phyloP scores from a whole-genome alignment of 176 grass and related monocot species.

The Sorghum bicolor region DNA sequence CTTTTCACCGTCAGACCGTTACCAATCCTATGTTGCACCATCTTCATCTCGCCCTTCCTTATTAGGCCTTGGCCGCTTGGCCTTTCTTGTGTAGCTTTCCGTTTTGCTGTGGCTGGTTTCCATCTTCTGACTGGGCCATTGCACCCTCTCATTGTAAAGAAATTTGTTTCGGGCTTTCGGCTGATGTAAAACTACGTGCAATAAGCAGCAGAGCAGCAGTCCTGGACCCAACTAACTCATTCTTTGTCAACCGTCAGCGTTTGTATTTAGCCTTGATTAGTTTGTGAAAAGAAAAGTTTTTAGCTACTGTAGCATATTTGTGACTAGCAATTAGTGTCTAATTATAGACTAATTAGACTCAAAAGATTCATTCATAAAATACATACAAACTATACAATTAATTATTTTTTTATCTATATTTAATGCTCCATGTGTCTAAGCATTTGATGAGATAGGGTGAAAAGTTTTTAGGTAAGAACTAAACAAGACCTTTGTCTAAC shows the following conservation, averaged over 20 bases:
- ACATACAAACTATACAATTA: no score
- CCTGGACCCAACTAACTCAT: not conserved
- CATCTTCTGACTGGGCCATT: not conserved
- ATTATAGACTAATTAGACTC: no score
- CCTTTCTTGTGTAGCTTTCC: constrained; percentile 32
- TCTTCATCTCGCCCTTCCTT: constrained; percentile 11
- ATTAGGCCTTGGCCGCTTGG: constrained; percentile 14
- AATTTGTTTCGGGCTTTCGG: not conserved
- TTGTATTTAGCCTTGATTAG: no score
- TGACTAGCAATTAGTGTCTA: no score
- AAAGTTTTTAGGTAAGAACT: no score
- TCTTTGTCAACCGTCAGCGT: not conserved
- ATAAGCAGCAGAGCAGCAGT: constrained; percentile 4
- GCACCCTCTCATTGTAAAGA: constrained; percentile 19
- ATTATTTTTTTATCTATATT: no score
- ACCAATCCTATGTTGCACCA: not conserved
- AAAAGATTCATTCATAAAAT: no score
- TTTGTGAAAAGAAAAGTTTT: no score
- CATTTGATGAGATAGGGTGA: no score
- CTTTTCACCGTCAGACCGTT: not conserved
- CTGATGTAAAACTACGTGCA: not conserved
- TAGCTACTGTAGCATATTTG: no score
- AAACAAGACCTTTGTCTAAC: no score
- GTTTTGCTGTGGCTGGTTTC: not conserved
- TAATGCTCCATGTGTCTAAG: no score